A percentile compares a stretch with the other conserved stretches of the same genome.
phyloP scores from a whole-genome alignment of 495 filamentous ascomycete species.

The Aspergillus nanangensis region DNA sequence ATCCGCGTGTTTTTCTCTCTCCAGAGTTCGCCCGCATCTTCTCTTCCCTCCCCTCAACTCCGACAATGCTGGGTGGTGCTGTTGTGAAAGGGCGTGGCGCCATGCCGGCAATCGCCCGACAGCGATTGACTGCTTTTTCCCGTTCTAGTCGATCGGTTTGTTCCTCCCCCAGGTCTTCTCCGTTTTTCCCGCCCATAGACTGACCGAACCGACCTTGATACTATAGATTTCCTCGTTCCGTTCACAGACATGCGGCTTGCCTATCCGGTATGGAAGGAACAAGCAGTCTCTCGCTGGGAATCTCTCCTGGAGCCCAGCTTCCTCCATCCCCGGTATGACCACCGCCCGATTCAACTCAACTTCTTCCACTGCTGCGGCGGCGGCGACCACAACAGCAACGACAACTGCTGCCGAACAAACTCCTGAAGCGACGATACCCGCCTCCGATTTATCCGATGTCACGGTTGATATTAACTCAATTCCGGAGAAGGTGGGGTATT shows the following conservation, averaged over 20 bases:
- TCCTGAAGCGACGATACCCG: background rate
- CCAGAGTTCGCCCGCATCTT: background rate
- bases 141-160: constrained; percentile 38
- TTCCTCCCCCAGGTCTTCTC: constrained; percentile 5
- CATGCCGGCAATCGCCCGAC: constrained; percentile 28
- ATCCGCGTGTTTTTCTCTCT: background rate
- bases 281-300: constrained; percentile 21
- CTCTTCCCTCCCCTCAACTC: constrained; percentile 8
- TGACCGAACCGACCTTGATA: constrained; percentile 18
- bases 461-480: constrained; percentile 41
- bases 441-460: constrained; percentile 25
- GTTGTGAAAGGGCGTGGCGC: constrained; percentile 28
- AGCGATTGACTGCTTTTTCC: constrained; percentile 27
- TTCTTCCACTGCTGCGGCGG: constrained; percentile 25
- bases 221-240: constrained; percentile 38
- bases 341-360: constrained; percentile 43
- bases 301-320: constrained; percentile 19
- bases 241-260: constrained; percentile 19
- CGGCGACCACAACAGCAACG: constrained; percentile 9
- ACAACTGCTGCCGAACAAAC: constrained; percentile 1
- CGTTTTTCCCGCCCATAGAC: background rate
- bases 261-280: constrained; percentile 18
- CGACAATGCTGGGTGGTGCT: constrained; percentile 34
- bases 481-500: constrained; percentile 73
- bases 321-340: constrained; percentile 18